Evolutionary conservation across 208 protist species (phyloP).

Genomic region (Zelonia costaricensis): DNA sequence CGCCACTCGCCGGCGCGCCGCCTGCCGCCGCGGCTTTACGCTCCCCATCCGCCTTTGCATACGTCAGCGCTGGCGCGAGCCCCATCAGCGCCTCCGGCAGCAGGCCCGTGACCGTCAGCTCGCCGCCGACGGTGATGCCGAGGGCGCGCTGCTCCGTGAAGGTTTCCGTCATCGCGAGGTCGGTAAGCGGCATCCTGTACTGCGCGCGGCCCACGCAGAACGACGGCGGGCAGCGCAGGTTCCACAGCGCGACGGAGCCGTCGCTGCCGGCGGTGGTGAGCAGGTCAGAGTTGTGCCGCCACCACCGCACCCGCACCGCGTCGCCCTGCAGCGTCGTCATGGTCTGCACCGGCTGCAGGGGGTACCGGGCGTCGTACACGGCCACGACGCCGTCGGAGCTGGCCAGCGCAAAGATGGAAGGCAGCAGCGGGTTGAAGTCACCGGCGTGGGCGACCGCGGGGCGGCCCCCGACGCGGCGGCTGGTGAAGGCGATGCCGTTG

Average conservation of each 20-base stretch:
- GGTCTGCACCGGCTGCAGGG: constrained; percentile 43
- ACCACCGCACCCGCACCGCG: constrained; percentile 61
- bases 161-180: constrained; percentile 58
- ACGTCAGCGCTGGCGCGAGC: constrained; percentile 35
- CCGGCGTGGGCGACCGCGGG: constrained; percentile 41
- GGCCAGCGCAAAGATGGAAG: constrained; percentile 52
- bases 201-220: constrained; percentile 80
- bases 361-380: constrained; percentile 78
- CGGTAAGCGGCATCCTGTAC: constrained; percentile 49
- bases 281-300: constrained; percentile 69
- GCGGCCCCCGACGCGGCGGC: constrained; percentile 18
- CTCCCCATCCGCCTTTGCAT: background rate
- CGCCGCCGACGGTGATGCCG: constrained; percentile 62
- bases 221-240: constrained; percentile 69
- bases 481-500: constrained; percentile 20
- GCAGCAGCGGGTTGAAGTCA: constrained; percentile 77
- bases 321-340: constrained; percentile 79
- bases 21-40: background rate
- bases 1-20: too few relatives aligned
- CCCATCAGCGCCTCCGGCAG: constrained; percentile 42
- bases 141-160: constrained; percentile 73
- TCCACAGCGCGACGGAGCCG: constrained; percentile 81
- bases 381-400: constrained; percentile 74
- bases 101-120: constrained; percentile 43
- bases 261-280: constrained; percentile 77